phyloP scores from a whole-genome alignment of 441 rosid species.

The Gossypium schwendimanii region DNA sequence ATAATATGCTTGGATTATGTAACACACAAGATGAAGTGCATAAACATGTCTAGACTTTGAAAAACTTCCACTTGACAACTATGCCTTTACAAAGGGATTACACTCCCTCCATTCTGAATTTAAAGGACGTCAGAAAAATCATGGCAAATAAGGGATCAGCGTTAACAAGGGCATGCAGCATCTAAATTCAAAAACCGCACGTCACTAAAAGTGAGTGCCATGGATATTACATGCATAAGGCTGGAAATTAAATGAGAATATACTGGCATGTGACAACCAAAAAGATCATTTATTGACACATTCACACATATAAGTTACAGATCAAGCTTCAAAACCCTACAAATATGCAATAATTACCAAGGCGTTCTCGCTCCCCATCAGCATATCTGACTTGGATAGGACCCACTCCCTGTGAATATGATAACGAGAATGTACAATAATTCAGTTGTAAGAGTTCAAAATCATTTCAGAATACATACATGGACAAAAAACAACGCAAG shows the following conservation, averaged over 20 bases:
- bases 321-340: constrained; percentile 10
- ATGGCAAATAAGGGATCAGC: background rate
- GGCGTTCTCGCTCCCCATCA: constrained; percentile 97
- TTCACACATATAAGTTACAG: background rate
- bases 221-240: background rate
- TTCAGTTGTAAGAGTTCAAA: constrained; percentile 9
- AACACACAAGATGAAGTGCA: background rate
- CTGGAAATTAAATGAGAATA: background rate
- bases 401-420: constrained; percentile 67
- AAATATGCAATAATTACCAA: constrained; percentile 48
- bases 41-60: background rate
- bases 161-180: background rate
- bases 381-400: constrained; percentile 99
- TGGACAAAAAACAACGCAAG: constrained; percentile 10
- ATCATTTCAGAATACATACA: constrained; percentile 7
- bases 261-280: background rate
- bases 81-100: background rate
- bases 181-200: background rate
- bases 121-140: background rate
- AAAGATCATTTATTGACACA: background rate
- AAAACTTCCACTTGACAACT: background rate
- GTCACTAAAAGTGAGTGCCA: background rate
- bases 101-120: background rate
- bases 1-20: background rate
- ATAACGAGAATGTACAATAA: constrained; percentile 19